These are phyloP conservation scores for Brassica rapa DNA, from an alignment of 345 rosid genomes.

Conservation along the genomic window DNA sequence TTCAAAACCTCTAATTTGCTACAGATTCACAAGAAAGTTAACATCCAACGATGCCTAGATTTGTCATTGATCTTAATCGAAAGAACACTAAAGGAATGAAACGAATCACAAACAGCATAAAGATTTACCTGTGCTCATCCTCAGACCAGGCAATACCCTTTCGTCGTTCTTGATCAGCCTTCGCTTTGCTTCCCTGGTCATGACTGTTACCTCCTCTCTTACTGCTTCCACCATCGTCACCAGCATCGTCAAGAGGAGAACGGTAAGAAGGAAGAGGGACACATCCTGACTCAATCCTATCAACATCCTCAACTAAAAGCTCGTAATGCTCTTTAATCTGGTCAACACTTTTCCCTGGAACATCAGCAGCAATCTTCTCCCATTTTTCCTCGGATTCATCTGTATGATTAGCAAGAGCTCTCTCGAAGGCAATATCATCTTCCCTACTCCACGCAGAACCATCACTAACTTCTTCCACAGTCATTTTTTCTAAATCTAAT, in stretches of 20 bases:
- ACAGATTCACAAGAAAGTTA: too few species aligned
- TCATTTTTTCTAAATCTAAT: constrained; percentile 43
- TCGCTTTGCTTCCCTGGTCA: constrained; percentile 78
- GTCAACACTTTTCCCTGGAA: constrained; percentile 75
- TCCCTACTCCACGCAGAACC: constrained; percentile 78
- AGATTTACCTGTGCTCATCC: constrained; percentile 85
- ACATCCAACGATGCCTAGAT: too few species aligned
- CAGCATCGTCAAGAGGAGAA: constrained; percentile 62
- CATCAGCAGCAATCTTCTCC: constrained; percentile 76
- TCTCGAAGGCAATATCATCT: constrained; percentile 90
- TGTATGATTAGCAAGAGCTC: constrained; percentile 65
- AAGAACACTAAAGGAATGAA: neutral
- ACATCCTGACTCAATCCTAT: constrained; percentile 80
- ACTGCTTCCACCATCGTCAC: constrained; percentile 75
- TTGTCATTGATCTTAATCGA: neutral
- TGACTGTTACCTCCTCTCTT: constrained; percentile 64
- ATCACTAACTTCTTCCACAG: constrained; percentile 64
- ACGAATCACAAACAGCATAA: constrained; percentile 20
- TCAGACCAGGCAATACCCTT: constrained; percentile 99
- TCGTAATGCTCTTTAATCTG: constrained; percentile 84
- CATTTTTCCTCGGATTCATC: constrained; percentile 66
- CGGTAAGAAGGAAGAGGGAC: constrained; percentile 78
- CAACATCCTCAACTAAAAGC: constrained; percentile 76
- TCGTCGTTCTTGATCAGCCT: constrained; percentile 91
- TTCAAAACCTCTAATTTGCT: too few species aligned